Evolutionary conservation across 176 grass and related monocot species (phyloP).

Genomic region (Typha latifolia): DNA sequence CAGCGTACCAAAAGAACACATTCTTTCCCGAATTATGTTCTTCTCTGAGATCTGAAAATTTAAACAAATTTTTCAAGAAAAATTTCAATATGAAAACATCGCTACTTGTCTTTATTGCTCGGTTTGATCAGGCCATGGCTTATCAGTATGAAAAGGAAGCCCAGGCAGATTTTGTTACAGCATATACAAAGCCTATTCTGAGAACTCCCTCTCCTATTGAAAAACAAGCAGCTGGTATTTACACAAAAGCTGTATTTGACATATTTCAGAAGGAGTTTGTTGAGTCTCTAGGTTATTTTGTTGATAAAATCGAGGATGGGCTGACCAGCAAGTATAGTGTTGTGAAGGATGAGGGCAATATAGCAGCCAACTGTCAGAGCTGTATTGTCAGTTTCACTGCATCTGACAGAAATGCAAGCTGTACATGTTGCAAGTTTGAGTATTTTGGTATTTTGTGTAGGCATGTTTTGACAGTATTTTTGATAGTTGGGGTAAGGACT

Average conservation of each 20-base stretch:
- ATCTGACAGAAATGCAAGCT: slow-evolving; percentile 32
- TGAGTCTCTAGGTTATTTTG: slow-evolving; percentile 47
- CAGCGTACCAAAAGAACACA: slow-evolving; percentile 31
- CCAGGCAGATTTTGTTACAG: slow-evolving; percentile 40
- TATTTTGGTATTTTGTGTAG: slow-evolving; percentile 52
- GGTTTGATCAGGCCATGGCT: slow-evolving; percentile 42
- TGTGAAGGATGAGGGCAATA: slow-evolving; percentile 31
- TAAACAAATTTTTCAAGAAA: slow-evolving; percentile 51
- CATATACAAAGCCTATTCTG: slow-evolving; percentile 32
- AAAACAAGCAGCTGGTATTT: slow-evolving; percentile 43
- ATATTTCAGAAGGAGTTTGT: slow-evolving; percentile 56
- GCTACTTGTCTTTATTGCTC: slow-evolving; percentile 32
- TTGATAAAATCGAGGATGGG: slow-evolving; percentile 39
- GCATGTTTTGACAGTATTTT: slow-evolving; percentile 53
- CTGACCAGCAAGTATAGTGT: slow-evolving; percentile 33
- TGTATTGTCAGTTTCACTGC: slow-evolving; percentile 32
- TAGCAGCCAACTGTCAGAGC: not conserved
- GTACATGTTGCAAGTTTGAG: slow-evolving; percentile 52
- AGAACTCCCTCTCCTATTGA: slow-evolving; percentile 51
- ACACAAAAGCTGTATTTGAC: slow-evolving; percentile 44
- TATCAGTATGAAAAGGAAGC: slow-evolving; percentile 38
- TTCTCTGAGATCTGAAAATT: slow-evolving; percentile 28
- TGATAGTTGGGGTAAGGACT: slow-evolving; percentile 34
- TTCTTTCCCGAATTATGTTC: slow-evolving; percentile 44
- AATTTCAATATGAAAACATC: slow-evolving; percentile 43